Conservation (phyloP, 2,329 filamentous ascomycete genomes). For the Alternaria solani region DNA sequence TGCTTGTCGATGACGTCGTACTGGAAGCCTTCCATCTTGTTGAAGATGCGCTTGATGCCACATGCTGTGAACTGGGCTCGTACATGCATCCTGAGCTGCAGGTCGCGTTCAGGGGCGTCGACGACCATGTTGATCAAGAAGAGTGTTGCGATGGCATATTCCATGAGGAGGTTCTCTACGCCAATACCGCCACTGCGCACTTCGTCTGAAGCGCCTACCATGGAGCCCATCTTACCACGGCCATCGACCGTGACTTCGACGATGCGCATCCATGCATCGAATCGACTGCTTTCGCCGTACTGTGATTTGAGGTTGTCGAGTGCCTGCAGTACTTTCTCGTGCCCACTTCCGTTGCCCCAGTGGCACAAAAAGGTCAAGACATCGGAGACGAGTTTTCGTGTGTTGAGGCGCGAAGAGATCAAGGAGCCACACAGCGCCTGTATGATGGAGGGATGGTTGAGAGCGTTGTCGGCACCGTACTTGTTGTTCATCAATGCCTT, state of each 20-base stretch:
- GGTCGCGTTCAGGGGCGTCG: conserved; percentile 85
- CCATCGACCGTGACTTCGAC: conserved; percentile 97
- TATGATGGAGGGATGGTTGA: conserved; percentile 88
- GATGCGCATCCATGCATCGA: conserved; percentile 98
- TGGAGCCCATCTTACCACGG: conserved; percentile 96
- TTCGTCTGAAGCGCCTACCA: conserved; percentile 96
- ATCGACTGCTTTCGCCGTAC: conserved; percentile 90
- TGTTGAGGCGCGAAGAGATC: conserved; percentile 87
- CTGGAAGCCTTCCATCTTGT: conserved; percentile 98
- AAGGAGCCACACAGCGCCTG: conserved; percentile 86
- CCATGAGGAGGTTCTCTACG: conserved; percentile 99
- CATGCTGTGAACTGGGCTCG: conserved; percentile 95
- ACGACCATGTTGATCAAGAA: conserved; percentile 97
- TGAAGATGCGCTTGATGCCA: conserved; percentile 91
- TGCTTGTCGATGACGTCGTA: conserved; percentile 99
- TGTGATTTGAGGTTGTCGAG: conserved; percentile 90
- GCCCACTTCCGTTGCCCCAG: conserved; percentile 88
- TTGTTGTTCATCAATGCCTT: conserved; percentile 99
- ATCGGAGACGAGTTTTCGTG: conserved; percentile 93
- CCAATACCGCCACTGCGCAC: conserved; percentile 94
- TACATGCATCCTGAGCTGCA: conserved; percentile 92
- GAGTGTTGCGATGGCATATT: conserved; percentile 94
- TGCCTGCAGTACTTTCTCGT: conserved; percentile 91
- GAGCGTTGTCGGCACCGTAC: conserved; percentile 94
- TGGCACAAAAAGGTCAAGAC: conserved; percentile 96